phyloP scores from a whole-genome alignment of 352 stramenopile genomes.

The Globisporangium abappressorium region DNA sequence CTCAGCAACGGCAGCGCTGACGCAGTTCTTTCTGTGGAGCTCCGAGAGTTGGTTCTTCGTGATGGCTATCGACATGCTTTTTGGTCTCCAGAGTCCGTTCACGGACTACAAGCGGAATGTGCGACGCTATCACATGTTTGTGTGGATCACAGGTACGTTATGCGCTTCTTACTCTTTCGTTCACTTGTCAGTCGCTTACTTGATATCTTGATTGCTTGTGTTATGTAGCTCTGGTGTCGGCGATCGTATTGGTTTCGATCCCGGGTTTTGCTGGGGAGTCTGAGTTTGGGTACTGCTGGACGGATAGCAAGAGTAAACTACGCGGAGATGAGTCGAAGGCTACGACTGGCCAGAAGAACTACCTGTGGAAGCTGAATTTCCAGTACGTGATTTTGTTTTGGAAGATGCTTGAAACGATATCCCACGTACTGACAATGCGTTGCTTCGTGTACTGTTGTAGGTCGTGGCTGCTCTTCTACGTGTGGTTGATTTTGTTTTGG shows the following conservation, averaged over 20 bases:
- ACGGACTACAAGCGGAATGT: constrained; percentile 88
- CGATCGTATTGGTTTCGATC: constrained; percentile 69
- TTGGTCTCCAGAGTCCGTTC: constrained; percentile 82
- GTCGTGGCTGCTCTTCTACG: constrained; percentile 85
- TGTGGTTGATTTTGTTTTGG: constrained; percentile 86
- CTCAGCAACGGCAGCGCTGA: constrained; percentile 64
- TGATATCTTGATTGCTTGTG: background rate
- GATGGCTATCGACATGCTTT: constrained; percentile 87
- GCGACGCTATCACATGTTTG: constrained; percentile 78
- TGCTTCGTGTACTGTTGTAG: constrained; percentile 20
- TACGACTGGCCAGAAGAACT: constrained; percentile 36
- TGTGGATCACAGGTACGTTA: constrained; percentile 65
- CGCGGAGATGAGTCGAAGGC: constrained; percentile 20
- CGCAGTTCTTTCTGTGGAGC: constrained; percentile 85
- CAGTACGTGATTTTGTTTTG: constrained; percentile 37
- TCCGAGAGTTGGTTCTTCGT: constrained; percentile 89
- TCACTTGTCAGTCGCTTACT: background rate
- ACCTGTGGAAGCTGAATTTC: constrained; percentile 84
- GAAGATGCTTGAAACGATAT: background rate
- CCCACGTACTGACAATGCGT: background rate
- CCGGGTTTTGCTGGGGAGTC: constrained; percentile 67
- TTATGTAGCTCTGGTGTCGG: constrained; percentile 51
- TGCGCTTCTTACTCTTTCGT: background rate
- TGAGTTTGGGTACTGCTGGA: constrained; percentile 87
- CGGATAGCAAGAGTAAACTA: constrained; percentile 63